phyloP scores from a whole-genome alignment of 495 filamentous ascomycete genomes.

The Penicillium pancosmium region DNA sequence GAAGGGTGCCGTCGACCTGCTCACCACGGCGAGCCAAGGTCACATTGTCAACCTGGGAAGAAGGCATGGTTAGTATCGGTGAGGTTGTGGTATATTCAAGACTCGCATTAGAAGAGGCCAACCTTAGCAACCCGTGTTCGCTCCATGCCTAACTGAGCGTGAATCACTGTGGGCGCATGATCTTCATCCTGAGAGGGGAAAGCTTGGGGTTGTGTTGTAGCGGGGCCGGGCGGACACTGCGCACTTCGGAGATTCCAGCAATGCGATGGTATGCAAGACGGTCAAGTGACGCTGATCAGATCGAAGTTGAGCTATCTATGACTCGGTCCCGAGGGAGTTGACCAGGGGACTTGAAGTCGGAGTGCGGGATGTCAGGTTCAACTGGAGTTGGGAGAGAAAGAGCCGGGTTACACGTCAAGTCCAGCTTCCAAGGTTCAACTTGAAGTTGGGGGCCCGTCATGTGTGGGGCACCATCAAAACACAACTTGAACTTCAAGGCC shows the following conservation, averaged over 20 bases:
- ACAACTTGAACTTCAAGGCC: too few species aligned
- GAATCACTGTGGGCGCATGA: constrained; percentile 38
- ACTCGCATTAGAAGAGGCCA: constrained; percentile 1
- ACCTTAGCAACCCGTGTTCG: constrained; percentile 62
- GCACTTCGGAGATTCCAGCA: not conserved
- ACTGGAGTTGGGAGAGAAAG: not conserved
- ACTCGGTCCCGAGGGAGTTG: not conserved
- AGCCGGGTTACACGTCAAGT: not conserved
- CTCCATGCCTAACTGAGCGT: constrained; percentile 47
- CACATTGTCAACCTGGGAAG: constrained; percentile 61
- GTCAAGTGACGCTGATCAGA: not conserved
- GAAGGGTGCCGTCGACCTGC: constrained; percentile 61
- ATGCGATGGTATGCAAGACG: not conserved
- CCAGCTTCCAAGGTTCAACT: not conserved
- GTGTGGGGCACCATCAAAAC: not conserved
- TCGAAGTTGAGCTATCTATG: not conserved
- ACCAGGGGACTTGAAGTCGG: too few species aligned
- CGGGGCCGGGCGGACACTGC: not conserved
- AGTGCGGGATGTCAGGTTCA: too few species aligned
- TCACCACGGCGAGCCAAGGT: constrained; percentile 63
- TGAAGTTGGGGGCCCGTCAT: not conserved
- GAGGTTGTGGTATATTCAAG: not conserved
- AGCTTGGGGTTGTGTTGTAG: not conserved
- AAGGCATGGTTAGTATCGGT: not conserved
- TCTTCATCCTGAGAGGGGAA: constrained; percentile 39